phyloP scores from a whole-genome alignment of 345 rosid genomes.

The Bretschneidera sinensis region DNA sequence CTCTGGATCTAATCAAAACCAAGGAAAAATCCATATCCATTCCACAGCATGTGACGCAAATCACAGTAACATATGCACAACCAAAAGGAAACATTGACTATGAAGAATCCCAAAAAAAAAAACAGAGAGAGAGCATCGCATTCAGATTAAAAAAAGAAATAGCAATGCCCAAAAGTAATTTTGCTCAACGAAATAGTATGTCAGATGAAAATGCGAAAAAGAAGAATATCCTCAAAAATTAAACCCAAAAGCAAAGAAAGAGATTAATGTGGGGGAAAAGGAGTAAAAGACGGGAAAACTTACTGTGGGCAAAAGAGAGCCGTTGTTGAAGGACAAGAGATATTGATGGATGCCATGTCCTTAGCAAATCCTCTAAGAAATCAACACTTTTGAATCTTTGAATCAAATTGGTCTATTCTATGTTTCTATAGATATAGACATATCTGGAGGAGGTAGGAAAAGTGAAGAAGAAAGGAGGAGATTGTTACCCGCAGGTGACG shows the following conservation, averaged over 20 bases:
- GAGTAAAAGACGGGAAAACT: background rate
- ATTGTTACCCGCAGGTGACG: background rate
- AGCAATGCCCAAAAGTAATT: background rate
- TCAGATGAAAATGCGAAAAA: background rate
- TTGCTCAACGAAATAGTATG: background rate
- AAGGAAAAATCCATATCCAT: background rate
- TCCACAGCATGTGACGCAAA: background rate
- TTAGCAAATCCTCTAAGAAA: background rate
- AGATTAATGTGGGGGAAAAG: background rate
- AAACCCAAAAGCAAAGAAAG: background rate
- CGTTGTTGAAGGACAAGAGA: conserved; percentile 36
- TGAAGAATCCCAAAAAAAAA: too few relatives aligned
- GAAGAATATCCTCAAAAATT: background rate
- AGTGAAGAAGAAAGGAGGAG: background rate
- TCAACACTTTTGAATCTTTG: background rate
- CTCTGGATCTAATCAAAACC: background rate
- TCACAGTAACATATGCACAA: background rate
- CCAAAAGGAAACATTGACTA: background rate
- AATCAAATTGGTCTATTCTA: too few relatives aligned
- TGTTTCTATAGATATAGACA: background rate
- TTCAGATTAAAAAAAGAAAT: background rate
- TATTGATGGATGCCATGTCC: conserved; percentile 37
- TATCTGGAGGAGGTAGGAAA: background rate
- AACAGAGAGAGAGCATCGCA: too few relatives aligned
- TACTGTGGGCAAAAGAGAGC: conserved; percentile 35